Evolutionary conservation across 73 alveolate genomes (phyloP).

Genomic region (Diophrys appendiculata): DNA sequence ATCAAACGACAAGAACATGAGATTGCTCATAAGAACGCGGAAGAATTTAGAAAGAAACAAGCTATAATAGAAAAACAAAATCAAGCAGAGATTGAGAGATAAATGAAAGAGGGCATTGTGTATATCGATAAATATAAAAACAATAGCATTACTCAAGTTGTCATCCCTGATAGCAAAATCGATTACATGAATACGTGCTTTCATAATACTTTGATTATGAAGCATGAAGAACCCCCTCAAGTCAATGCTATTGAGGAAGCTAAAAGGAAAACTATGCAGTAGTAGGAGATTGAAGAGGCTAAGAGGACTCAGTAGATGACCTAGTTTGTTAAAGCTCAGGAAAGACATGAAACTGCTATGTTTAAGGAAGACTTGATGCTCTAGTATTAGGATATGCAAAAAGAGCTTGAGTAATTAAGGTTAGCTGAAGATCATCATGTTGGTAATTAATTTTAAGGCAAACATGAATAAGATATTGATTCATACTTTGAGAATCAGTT

Average conservation of each 20-base stretch:
- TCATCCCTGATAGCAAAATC: constrained; percentile 12
- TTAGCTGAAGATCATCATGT: constrained; percentile 1
- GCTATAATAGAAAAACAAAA: neutral
- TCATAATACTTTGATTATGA: constrained; percentile 61
- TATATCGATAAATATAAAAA: constrained; percentile 12
- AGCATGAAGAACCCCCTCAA: constrained; percentile 29
- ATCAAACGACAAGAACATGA: constrained; percentile 11
- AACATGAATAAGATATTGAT: too few species aligned
- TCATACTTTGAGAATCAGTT: too few species aligned
- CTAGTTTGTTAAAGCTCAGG: neutral
- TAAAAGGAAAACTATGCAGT: neutral
- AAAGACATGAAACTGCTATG: constrained; percentile 10
- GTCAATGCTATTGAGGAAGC: neutral
- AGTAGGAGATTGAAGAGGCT: neutral
- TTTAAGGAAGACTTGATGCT: neutral
- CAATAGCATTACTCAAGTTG: neutral
- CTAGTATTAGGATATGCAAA: neutral
- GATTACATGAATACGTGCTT: constrained; percentile 74
- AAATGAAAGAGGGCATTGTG: neutral
- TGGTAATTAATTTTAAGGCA: too few species aligned
- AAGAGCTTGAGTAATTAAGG: neutral
- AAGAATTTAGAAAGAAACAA: constrained; percentile 1
- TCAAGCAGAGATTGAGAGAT: neutral
- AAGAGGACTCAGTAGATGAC: neutral
- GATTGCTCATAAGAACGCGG: constrained; percentile 7